Evolutionary conservation across 108 stramenopile species (phyloP), one percentile per base, ranked within the genome.

Genomic region (Chaetoceros muelleri): DNA sequence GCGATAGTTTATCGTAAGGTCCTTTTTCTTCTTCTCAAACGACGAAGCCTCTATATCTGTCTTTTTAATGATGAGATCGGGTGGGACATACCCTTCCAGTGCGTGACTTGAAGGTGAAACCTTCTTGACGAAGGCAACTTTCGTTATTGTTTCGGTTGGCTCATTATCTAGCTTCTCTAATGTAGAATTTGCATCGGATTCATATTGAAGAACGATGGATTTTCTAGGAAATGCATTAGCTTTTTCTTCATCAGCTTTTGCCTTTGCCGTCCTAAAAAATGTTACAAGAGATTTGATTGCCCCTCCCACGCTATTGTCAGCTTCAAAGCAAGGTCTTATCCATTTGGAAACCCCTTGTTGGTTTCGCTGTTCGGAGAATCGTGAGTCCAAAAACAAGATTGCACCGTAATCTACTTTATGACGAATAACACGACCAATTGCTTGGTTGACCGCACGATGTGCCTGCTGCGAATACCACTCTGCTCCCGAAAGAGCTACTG

Each of bases 391-490:
- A 44, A 99, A 68, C 7, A 99, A 66, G 0, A 99, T 87, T 27
- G 93, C 90, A 24, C 97, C 99, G 58, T 83, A 99, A 63, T 99
- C 99, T n/a, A 61, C 56, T 21, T 76, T 67, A 73, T 98, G 98
- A n/a, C 99, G 95, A 65, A 99, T 95, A 0, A 97, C 96, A 20
- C 99, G 75, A 0, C 99, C 99, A 28, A 99, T 69, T 8, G 96
- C 97, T 66, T 99, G 99, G 63, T 99, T 99, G 22, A 98, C 96
- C 44, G 97, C 96, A 1, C 96, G 76, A 48, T 89, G 82, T 2
- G 96, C 99, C 65, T 95, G 94, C 49, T 98, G 96, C 22, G 73
- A 75, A 71, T 99, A 99, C 99, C 99, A 99, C 31, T 93, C 94
- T 25, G 80, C 66, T 0, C 98, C 98, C 0, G 90, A 85, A 10